Conservation (phyloP, 345 rosid species). For the Nephelium lappaceum region DNA sequence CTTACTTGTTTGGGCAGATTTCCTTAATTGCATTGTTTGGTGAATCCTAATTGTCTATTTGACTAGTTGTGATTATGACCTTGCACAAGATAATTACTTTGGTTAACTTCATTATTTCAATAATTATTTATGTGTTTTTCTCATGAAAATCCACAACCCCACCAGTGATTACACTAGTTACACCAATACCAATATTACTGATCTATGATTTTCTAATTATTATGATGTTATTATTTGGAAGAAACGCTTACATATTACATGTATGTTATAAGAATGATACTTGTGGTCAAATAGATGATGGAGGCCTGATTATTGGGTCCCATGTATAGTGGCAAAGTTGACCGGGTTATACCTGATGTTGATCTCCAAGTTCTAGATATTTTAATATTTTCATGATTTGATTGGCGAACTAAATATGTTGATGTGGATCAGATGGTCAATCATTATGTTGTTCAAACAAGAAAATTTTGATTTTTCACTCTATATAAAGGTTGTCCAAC, state of each 20-base stretch:
- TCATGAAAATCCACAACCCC: background rate
- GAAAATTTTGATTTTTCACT: background rate
- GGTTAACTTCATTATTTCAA: background rate
- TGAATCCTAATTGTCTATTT: background rate
- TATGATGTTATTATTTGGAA: background rate
- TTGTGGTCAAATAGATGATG: background rate
- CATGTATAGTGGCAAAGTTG: background rate
- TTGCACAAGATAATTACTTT: background rate
- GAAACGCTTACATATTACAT: too few species aligned
- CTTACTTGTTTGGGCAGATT: slow-evolving; percentile 3
- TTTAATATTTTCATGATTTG: slow-evolving; percentile 1
- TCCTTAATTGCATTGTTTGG: slow-evolving; percentile 14
- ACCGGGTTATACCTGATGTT: background rate
- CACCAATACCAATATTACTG: background rate
- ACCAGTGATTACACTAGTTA: background rate
- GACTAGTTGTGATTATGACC: background rate
- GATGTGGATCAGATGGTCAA: background rate
- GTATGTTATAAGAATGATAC: background rate
- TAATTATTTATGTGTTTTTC: background rate
- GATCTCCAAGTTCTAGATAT: background rate
- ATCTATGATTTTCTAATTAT: too few species aligned
- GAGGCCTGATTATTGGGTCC: background rate
- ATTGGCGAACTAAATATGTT: background rate
- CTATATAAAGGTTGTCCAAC: slow-evolving; percentile 17
- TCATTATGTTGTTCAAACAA: background rate